Base-by-base conservation (phyloP, 2,329 filamentous ascomycete species). In the Parastagonospora avenae region DNA sequence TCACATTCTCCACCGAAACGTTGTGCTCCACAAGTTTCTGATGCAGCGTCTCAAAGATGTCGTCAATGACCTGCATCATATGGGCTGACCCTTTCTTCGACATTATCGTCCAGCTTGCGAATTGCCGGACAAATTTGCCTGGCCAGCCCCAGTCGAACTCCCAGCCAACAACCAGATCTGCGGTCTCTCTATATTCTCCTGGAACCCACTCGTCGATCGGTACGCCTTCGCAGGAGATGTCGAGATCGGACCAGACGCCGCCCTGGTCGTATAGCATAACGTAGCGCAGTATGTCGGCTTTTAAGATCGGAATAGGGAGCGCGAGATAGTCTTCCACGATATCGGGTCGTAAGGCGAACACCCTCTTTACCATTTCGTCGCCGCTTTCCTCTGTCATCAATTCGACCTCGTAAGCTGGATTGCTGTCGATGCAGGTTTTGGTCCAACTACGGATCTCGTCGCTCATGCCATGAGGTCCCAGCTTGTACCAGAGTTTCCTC, bases 201-300 rank as follows among this genome's bases (percentile, higher is more conserved):
- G 75, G 75, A 4, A 79, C 62, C 74, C 74, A 78, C 1, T 70
- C 53, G 5, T 59, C 48, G 11, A 77, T 71, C 0, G 67, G 57
- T 27, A 53, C 35, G 27, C 56, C 63, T 45, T 72, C 64, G 48
- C 71, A 75, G 0, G 68, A 71, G 4, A 74, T 67, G 49, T 78
- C 75, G 8, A 77, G 57, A 37, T 78, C 76, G 24, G 64, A 73
- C 69, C 72, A 79, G n/a, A 76, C 63, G 1, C 76, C 76, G 1
- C 76, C 76, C 41, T 77, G 60, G 4, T 69, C 61, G 41, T 70
- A 72, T 0, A 78, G 55, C n/a, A 78, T 62, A 5, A 79, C 54
- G 41, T 78, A 77, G 4, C 76, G 72, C 5, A 78, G 62, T n/a
- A 78, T 63, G 52, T 79, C 76, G 4, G 75, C 76, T 48, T 71